phyloP scores from a whole-genome alignment of 768 basidiomycete genomes.

The Rhizopogon sp. region DNA sequence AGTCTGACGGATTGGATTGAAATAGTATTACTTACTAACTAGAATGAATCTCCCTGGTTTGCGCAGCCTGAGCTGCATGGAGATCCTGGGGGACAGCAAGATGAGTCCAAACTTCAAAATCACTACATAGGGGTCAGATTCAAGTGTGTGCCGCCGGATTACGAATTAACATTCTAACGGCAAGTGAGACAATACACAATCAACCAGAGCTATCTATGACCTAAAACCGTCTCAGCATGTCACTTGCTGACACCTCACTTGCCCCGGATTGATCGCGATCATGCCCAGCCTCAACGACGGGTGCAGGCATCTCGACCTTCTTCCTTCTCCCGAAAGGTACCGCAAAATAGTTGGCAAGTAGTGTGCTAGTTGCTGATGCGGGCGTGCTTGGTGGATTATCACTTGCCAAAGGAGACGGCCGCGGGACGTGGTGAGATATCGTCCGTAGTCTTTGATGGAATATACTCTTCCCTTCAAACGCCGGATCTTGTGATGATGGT shows the following conservation, averaged over 20 bases:
- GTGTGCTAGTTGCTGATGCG: constrained; percentile 43
- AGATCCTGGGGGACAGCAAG: no score
- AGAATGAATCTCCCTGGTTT: no score
- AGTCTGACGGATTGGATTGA: no score
- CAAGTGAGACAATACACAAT: not conserved
- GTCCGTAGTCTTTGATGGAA: constrained; percentile 47
- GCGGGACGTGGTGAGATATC: constrained; percentile 53
- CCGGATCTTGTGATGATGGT: constrained; percentile 58
- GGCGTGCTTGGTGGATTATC: constrained; percentile 11
- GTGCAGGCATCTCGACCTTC: constrained; percentile 15
- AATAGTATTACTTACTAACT: no score
- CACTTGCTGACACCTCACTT: constrained; percentile 32
- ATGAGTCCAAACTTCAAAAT: no score
- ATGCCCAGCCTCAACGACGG: constrained; percentile 22
- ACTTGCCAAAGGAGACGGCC: constrained; percentile 41
- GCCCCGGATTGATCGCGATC: constrained; percentile 12
- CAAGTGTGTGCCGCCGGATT: no score
- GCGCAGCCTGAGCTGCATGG: no score
- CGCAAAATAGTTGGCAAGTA: constrained; percentile 58
- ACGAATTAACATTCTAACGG: no score
- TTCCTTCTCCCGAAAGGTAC: constrained; percentile 59
- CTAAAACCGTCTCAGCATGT: constrained; percentile 28
- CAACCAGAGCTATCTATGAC: not conserved
- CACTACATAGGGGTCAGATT: no score
- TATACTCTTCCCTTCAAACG: constrained; percentile 53